Evolutionary conservation across 2,329 filamentous ascomycete genomes (phyloP).

Genomic region (Zopfia rhizophila): DNA sequence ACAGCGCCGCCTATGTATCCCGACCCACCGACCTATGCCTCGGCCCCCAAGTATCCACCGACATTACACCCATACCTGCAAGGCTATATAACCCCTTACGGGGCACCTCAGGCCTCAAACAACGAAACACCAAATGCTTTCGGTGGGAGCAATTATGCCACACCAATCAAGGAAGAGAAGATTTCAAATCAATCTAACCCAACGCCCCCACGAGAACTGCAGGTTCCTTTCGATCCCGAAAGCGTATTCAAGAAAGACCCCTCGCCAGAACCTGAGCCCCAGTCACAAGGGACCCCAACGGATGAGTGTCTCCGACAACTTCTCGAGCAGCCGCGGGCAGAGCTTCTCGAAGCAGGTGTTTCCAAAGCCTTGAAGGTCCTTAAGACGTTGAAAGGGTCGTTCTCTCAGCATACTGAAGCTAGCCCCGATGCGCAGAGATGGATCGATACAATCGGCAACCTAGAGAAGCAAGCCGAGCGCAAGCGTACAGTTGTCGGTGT

Average conservation of each 20-base stretch:
- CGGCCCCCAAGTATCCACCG: too few species aligned
- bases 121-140: too few species aligned
- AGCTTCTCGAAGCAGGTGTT: conserved; percentile 54
- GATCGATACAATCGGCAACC: conserved; percentile 54
- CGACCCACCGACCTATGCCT: too few species aligned
- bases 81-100: too few species aligned
- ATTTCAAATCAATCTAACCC: too few species aligned
- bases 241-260: conserved; percentile 29
- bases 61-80: too few species aligned
- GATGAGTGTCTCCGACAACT: conserved; percentile 43
- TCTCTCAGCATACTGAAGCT: conserved; percentile 33
- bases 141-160: too few species aligned
- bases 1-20: too few species aligned
- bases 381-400: conserved; percentile 41
- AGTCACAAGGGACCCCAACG: conserved; percentile 12
- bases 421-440: conserved; percentile 52
- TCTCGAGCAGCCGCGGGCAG: conserved; percentile 40
- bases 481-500: conserved; percentile 66
- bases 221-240: conserved; percentile 30
- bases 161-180: too few species aligned
- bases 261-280: conserved; percentile 16
- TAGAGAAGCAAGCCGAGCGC: conserved; percentile 52
- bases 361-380: conserved; percentile 51
- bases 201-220: too few species aligned
- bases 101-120: too few species aligned